A percentile compares a stretch with the other conserved stretches of the same genome.
Evolutionary conservation across 805 yeast genomes (phyloP).

Genomic region (Candida hispaniensis): DNA sequence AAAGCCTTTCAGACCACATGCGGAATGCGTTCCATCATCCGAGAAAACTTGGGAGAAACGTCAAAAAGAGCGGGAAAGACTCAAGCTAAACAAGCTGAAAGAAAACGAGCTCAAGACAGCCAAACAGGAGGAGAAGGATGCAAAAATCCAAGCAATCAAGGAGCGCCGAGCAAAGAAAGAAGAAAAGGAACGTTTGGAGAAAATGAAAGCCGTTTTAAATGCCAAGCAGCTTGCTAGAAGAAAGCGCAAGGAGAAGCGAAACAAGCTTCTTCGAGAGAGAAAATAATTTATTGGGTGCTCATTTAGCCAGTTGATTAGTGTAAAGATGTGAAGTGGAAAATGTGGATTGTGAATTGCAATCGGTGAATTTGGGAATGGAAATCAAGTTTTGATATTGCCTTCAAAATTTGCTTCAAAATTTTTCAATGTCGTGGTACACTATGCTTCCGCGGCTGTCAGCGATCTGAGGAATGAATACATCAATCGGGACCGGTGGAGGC

Average conservation of each 20-base stretch:
- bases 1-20: slow-evolving; percentile 26
- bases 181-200: slow-evolving; percentile 80
- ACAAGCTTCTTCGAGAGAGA: slow-evolving; percentile 86
- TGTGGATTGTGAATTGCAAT: too few relatives aligned
- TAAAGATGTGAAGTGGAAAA: too few relatives aligned
- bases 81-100: slow-evolving; percentile 55
- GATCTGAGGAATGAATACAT: slow-evolving; percentile 10
- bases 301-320: too few relatives aligned
- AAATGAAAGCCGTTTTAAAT: slow-evolving; percentile 77
- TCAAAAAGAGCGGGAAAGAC: slow-evolving; percentile 53
- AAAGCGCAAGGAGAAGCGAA: slow-evolving; percentile 87
- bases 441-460: slow-evolving; percentile 9
- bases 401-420: too few relatives aligned
- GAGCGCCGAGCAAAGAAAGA: slow-evolving; percentile 71
- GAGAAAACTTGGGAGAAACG: slow-evolving; percentile 48
- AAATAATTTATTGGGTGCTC: too few relatives aligned
- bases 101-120: slow-evolving; percentile 68
- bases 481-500: slow-evolving; percentile 9
- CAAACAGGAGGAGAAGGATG: slow-evolving; percentile 49
- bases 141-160: slow-evolving; percentile 35
- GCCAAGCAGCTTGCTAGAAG: slow-evolving; percentile 84
- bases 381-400: too few relatives aligned
- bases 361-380: too few relatives aligned
- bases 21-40: slow-evolving; percentile 40
- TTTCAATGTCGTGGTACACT: slow-evolving; percentile 11